Percentiles rank a stretch among this genome's conserved stretches.
phyloP scores from a whole-genome alignment of 2,329 filamentous ascomycete species.

The Penicillium thymicola region DNA sequence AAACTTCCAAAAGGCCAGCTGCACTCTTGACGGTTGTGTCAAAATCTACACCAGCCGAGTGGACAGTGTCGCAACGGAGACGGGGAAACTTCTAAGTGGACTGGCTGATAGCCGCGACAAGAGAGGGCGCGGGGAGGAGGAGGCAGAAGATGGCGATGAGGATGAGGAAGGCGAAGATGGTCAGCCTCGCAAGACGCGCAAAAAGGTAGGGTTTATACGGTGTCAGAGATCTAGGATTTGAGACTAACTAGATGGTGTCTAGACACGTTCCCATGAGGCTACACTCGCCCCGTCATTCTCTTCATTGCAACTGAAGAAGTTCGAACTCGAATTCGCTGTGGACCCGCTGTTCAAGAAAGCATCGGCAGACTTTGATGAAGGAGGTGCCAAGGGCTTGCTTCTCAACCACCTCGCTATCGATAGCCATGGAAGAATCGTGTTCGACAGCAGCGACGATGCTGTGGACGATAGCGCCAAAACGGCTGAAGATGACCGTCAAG shows the following conservation, averaged over 20 bases:
- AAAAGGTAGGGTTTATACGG: slow-evolving; percentile 58
- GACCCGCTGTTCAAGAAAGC: slow-evolving; percentile 99
- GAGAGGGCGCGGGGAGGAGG: slow-evolving; percentile 62
- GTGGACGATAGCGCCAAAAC: slow-evolving; percentile 51
- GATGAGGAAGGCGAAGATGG: slow-evolving; percentile 57
- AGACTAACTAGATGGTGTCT: slow-evolving; percentile 22
- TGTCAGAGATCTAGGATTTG: not conserved
- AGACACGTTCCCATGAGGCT: slow-evolving; percentile 79
- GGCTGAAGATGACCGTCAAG: slow-evolving; percentile 35
- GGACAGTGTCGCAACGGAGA: slow-evolving; percentile 96
- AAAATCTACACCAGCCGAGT: slow-evolving; percentile 99
- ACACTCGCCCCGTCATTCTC: slow-evolving; percentile 87
- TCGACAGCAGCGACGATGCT: slow-evolving; percentile 92
- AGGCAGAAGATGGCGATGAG: slow-evolving; percentile 62
- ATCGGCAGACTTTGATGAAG: slow-evolving; percentile 96
- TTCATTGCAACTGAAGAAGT: slow-evolving; percentile 89
- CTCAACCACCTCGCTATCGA: slow-evolving; percentile 98
- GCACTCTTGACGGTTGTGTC: slow-evolving; percentile 94
- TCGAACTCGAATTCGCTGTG: slow-evolving; percentile 93
- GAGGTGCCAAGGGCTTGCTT: slow-evolving; percentile 89
- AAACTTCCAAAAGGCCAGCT: slow-evolving; percentile 98
- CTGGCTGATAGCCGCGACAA: slow-evolving; percentile 74
- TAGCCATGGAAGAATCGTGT: slow-evolving; percentile 85
- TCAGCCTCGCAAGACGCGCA: slow-evolving; percentile 55
- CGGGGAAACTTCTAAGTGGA: slow-evolving; percentile 88